phyloP scores from a whole-genome alignment of 345 rosid species.

The Excoecaria agallocha region DNA sequence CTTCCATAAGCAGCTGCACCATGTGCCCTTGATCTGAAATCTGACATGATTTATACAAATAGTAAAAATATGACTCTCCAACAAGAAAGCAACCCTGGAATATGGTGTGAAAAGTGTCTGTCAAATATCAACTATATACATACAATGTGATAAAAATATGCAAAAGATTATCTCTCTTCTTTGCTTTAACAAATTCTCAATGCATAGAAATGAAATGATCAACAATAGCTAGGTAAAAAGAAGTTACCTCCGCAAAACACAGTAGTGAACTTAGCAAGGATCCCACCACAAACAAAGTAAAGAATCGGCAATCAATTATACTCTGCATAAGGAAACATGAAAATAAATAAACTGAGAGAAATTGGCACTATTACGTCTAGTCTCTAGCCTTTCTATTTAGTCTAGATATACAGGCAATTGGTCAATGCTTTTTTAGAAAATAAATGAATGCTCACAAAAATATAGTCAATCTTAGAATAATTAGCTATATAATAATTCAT shows the following conservation, averaged over 20 bases:
- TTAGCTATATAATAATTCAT: not conserved
- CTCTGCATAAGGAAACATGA: constrained; percentile 32
- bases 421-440: too few species aligned
- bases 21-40: constrained; percentile 40
- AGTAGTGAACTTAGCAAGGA: constrained; percentile 60
- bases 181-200: too few species aligned
- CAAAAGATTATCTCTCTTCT: not conserved
- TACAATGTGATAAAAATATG: not conserved
- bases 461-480: not conserved
- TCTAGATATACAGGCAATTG: too few species aligned
- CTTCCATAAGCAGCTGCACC: constrained; percentile 52
- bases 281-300: constrained; percentile 62
- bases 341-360: not conserved
- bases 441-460: not conserved
- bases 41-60: constrained; percentile 36
- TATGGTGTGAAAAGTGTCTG: not conserved
- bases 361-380: not conserved
- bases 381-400: too few species aligned
- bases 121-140: not conserved
- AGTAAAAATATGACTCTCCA: constrained; percentile 44
- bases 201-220: too few species aligned
- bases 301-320: constrained; percentile 64
- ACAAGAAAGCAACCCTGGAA: constrained; percentile 58
- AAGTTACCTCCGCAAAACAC: constrained; percentile 65
- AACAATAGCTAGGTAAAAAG: not conserved